Evolutionary conservation across 257 asterid genomes (phyloP), one percentile per base, ranked within the genome.

Genomic region (Jaltomata sinuosa): DNA sequence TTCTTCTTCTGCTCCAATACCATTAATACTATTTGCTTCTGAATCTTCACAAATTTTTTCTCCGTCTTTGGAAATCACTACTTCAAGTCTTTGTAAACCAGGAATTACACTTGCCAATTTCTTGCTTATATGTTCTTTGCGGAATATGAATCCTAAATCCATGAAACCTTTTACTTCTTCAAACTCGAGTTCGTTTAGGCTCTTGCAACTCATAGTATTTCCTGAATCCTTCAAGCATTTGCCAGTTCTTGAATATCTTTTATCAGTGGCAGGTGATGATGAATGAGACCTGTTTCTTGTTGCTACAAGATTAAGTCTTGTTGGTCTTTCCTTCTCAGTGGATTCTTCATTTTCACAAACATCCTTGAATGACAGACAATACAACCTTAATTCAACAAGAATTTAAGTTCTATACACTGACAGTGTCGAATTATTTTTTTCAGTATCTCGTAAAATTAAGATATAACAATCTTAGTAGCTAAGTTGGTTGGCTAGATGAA

Each of bases 161-260:
- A 91, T 87, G 87, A 91, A 93, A 0, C 98, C 97, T 85, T 92
- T 89, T 18, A 92, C 91, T 86, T 94, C 97, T 87, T 93, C 92
- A 1, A 93, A 91, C 19, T 94, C 96, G 14, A 94, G 94, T 74
- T 92, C 97, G 47, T 81, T 71, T n/a, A 89, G 57, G 82, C 90
- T 90, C 85, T 94, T 91, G 88, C 90, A 90, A 52, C 91, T 90
- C 87, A 79, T 53, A 2, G 86, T 85, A 42, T 59, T 61, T 34
- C 61, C 52, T 8, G 38, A 29, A 29, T 55, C 49, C 11, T 38
- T 53, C 7, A 61, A 27, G 25, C 57, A 29, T 50, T 80, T 11
- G 68, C 22, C 62, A 21, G 81, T 86, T 85, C 88, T 87, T 57
- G 82, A 67, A 65, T 54, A 54, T 79, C 85, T 88, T 59, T 65